Base-by-base conservation (phyloP, 2,329 filamentous ascomycete species). In the Nannizzia gypsea region DNA sequence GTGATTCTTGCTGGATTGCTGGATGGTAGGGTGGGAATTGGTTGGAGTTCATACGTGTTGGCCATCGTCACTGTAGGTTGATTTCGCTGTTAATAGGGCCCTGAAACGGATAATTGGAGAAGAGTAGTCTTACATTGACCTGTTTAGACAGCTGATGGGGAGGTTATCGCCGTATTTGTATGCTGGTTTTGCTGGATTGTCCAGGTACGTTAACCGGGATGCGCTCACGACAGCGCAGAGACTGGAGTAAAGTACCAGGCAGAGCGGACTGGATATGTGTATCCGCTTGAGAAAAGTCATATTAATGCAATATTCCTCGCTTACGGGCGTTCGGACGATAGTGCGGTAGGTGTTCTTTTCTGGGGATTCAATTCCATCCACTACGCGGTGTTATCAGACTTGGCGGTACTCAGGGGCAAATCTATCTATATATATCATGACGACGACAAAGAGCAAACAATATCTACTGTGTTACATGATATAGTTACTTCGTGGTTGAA, bases 41-140 rank as follows among this genome's bases (percentile, higher is more conserved):
- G 31, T 28, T n/a, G 38, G 11, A 38, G 56, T 38, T 65, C 76
- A 62, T 74, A 79, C 77, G 73, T 95, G 90, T 74, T 95, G 90
- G 72, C 90, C 90, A 40, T 60, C 6, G 88, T 93, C 67, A 95
- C 89, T 68, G 89, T 93, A 3, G 36, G 3, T 17, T 13, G 22
- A 28, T 36, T 36, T 36, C 31, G 13, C 13, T 11, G 31, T 36
- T 36, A 36, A 36, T 36, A 36, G 9, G 31, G 13, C 13, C 2
- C 31, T 36, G 13, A 36, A 36, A 36, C 31, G 13, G 13, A 11
- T 3, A 36, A 36, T 3, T 6, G 4, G 13, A 36, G 6, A 13
- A 24, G 38, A 20, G n/a, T 40, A 42, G 3, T 5, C 74, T 62
- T 71, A 81, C 78, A 79, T 75, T 20, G 76, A 78, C 60, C 79